Evolutionary conservation across 495 filamentous ascomycete genomes (phyloP).

Genomic region (Cercophora samala): DNA sequence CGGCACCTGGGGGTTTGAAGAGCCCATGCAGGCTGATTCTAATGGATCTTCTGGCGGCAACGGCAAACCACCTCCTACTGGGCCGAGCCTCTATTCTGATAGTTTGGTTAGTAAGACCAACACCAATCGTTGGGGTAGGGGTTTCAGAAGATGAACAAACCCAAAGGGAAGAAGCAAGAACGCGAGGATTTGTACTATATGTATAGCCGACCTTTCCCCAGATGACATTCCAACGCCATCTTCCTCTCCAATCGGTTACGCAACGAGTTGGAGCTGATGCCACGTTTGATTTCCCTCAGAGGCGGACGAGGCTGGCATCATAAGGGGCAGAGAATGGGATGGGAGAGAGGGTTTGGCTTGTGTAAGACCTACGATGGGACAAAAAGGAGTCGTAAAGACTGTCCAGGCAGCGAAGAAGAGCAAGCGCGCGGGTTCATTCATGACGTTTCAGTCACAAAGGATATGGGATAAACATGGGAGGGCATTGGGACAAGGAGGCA

Average conservation of each 20-base stretch:
- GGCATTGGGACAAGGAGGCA: neutral
- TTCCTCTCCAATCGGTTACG: neutral
- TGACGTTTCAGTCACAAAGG: neutral
- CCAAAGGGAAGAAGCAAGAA: neutral
- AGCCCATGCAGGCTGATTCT: conserved; percentile 3
- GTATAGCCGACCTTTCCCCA: neutral
- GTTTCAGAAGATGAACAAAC: conserved; percentile 10
- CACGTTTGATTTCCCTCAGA: neutral
- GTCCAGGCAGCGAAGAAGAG: neutral
- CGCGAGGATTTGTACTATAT: neutral
- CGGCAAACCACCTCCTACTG: conserved; percentile 4
- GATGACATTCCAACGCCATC: neutral
- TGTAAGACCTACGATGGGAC: neutral
- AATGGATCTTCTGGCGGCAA: conserved; percentile 3
- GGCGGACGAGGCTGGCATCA: neutral
- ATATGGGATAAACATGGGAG: neutral
- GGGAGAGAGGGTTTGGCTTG: neutral
- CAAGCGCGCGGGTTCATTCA: neutral
- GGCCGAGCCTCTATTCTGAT: conserved; percentile 19
- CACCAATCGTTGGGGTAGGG: conserved; percentile 19
- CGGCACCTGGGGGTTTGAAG: conserved; percentile 21
- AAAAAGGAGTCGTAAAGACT: neutral
- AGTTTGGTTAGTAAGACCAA: conserved; percentile 9
- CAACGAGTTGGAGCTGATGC: neutral
- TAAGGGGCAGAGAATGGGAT: neutral